phyloP scores from a whole-genome alignment of 768 basidiomycete species.

The Epithele typhae region DNA sequence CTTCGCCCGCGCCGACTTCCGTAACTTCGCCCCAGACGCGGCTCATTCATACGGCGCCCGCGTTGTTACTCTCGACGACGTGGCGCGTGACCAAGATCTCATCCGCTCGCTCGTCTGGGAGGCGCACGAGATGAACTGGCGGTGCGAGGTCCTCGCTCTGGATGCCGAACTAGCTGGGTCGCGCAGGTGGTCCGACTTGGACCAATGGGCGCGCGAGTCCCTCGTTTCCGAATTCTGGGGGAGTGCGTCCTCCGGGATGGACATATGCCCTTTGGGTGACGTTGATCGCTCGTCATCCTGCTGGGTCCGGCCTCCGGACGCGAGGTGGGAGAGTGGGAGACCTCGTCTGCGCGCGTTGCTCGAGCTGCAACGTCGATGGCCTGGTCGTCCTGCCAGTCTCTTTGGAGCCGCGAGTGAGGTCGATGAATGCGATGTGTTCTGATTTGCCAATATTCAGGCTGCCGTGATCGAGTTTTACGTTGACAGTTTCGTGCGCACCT shows the following conservation, averaged over 20 bases:
- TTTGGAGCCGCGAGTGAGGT: neutral
- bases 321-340: neutral
- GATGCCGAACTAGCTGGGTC: neutral
- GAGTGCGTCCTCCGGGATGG: neutral
- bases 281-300: too few species aligned
- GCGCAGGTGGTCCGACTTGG: neutral
- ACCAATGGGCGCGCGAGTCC: neutral
- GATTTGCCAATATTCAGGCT: too few species aligned
- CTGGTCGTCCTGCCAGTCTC: neutral
- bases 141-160: slow-evolving; percentile 1
- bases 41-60: neutral
- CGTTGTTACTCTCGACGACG: neutral
- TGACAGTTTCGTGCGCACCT: neutral
- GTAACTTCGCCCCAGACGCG: neutral
- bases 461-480: neutral
- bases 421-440: too few species aligned
- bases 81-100: neutral
- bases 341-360: neutral
- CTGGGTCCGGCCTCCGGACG: too few species aligned
- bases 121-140: slow-evolving; percentile 1
- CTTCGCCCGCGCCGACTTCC: neutral
- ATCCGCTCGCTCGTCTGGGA: neutral
- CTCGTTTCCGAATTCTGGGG: neutral
- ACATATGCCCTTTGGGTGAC: neutral
- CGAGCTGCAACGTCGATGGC: neutral